Percentiles rank a stretch among this genome's conserved stretches.
These are phyloP conservation scores for Globisporangium viniferum DNA, from an alignment of 352 stramenopile genomes.

Conservation along the genomic window DNA sequence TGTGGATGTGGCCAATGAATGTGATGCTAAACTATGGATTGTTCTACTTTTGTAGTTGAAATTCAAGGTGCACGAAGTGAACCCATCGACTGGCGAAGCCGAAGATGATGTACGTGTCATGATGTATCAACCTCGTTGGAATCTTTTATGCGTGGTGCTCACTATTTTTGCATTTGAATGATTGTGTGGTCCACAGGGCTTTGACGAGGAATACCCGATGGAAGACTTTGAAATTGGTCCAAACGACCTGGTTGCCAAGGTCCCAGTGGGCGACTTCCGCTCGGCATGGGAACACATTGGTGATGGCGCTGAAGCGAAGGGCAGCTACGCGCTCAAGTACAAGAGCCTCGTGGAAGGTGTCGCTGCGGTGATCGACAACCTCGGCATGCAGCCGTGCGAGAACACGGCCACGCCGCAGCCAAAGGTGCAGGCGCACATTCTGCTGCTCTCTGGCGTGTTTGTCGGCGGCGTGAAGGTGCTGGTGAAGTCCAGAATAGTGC, in stretches of 20 bases:
- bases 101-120: slow-evolving; percentile 55
- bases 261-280: slow-evolving; percentile 95
- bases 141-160: not conserved
- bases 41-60: slow-evolving; percentile 60
- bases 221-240: slow-evolving; percentile 95
- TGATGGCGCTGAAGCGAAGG: slow-evolving; percentile 93
- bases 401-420: slow-evolving; percentile 87
- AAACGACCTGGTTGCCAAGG: slow-evolving; percentile 97
- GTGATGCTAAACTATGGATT: not conserved
- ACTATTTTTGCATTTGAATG: slow-evolving; percentile 11
- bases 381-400: slow-evolving; percentile 97
- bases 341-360: slow-evolving; percentile 96
- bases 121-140: not conserved
- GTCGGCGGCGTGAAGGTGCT: slow-evolving; percentile 93
- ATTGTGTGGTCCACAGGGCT: slow-evolving; percentile 55
- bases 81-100: slow-evolving; percentile 91
- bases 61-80: slow-evolving; percentile 95
- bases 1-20: not conserved
- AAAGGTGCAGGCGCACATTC: slow-evolving; percentile 94
- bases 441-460: slow-evolving; percentile 96
- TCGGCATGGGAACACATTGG: slow-evolving; percentile 95
- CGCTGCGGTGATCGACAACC: slow-evolving; percentile 93
- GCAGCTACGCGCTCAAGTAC: slow-evolving; percentile 96
- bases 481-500: slow-evolving; percentile 94
- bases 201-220: slow-evolving; percentile 98